These are phyloP conservation scores for Eucalyptus virginea DNA, from an alignment of 345 rosid species.

Conservation along the genomic window DNA sequence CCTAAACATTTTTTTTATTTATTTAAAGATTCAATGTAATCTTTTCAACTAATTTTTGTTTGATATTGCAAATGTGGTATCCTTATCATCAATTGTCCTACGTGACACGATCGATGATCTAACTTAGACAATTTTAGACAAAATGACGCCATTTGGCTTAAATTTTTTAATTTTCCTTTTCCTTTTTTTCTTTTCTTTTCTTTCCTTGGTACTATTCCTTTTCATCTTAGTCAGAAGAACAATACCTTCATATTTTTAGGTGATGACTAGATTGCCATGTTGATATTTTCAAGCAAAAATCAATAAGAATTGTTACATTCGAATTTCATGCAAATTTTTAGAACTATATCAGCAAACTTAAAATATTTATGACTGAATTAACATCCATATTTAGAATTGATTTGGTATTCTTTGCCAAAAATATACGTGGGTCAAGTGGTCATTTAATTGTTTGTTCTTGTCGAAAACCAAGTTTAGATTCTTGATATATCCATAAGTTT, in stretches of 20 bases:
- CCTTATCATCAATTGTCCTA: background rate
- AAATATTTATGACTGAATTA: too few species aligned
- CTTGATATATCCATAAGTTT: background rate
- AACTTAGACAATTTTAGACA: background rate
- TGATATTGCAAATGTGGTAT: background rate
- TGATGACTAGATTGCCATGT: too few species aligned
- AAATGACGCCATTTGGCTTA: background rate
- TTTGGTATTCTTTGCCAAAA: background rate
- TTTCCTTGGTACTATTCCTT: too few species aligned
- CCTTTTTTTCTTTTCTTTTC: too few species aligned
- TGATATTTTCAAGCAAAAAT: too few species aligned
- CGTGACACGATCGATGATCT: rapidly evolving
- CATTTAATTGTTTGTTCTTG: background rate
- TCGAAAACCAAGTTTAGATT: background rate
- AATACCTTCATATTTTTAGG: background rate
- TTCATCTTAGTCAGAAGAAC: background rate
- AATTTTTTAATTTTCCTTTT: background rate
- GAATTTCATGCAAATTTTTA: too few species aligned
- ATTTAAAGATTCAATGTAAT: too few species aligned
- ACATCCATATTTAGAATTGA: background rate
- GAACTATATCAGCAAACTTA: too few species aligned
- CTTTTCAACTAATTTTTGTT: too few species aligned
- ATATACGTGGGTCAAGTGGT: background rate
- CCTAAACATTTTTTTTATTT: too few species aligned
- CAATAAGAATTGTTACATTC: too few species aligned